Evolutionary conservation across 2,329 filamentous ascomycete genomes (phyloP), one percentile per base, ranked within the genome.

Genomic region (Parastagonospora avenae): DNA sequence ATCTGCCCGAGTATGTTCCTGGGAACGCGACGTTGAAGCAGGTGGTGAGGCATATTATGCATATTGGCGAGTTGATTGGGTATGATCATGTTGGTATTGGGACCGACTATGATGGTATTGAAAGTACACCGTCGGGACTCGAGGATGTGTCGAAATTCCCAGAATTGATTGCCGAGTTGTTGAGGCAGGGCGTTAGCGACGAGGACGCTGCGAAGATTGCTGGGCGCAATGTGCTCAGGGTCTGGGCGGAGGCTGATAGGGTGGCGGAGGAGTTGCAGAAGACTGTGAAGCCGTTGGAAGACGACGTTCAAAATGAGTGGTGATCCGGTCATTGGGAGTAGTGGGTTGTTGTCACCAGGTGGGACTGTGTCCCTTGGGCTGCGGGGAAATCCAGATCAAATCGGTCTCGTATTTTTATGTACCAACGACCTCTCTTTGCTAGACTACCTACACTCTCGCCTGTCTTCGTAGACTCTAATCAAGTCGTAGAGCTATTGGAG

Each of bases 31-130:
- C 90, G 0, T 73, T 97, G 31, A 80, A 80, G 16, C 90, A 92
- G 53, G 90, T 96, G 1, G 91, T 85, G 1, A 81, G 86, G 54
- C 93, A 97, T 71, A 88, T 97, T 54, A 80, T 85, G 57, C 82
- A 97, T 68, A 92, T 97, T 59, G 93, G 91, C 2, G 79, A 89
- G 39, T 76, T 88, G 29, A 91, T 96, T 53, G 93, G 93, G 2
- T 97, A 89, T 63, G 89, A 92, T 35, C 84, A 96, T 69, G 91
- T 97, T 12, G 93, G 92, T 0, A 74, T 97, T 14, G 93, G 93
- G 0, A 92, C 89, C 45, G 93, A 97, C 71, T 97, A 92, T 70
- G 92, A 97, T 70, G 93, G 85, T 8, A 92, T 92, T 49, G 67
- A 71, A 1, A 71, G 63, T 1, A 86, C 86, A 4, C 91, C 92